Base-by-base conservation (phyloP, 2,329 filamentous ascomycete genomes). In the Parafenestella ontariensis region DNA sequence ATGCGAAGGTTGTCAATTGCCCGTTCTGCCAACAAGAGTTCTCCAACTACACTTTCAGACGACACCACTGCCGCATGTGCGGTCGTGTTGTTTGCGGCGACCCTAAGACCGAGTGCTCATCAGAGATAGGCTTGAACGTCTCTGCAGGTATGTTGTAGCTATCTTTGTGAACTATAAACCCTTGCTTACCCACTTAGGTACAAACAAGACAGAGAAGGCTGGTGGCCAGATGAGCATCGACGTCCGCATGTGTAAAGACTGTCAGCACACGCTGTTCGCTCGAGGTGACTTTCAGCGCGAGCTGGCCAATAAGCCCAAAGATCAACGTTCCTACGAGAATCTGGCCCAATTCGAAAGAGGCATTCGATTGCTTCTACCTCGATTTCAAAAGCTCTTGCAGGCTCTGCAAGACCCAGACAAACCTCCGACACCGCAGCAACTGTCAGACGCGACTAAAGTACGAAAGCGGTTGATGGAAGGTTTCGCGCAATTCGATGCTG, bases 11-110 rank as follows among this genome's bases (percentile, higher is more conserved):
- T 5, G 59, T 82, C 1, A 87, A 88, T 60, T 99, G 95, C 71
- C 95, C 95, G 0, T 96, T 96, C 70, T 99, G 95, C 68, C 91
- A 96, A 70, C 95, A 99, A 68, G 92, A 96, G 52, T 99, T 99
- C 75, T 89, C 92, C 0, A 89, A 88, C 13, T 98, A 96, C 84
- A 90, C 92, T 1, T 96, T 98, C 69, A 86, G 95, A 66, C 83
- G 95, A 63, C 95, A 98, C 74, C 95, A 99, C 76, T 99, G 95
- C 76, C 86, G 95, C 49, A 89, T 96, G 76, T 99, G 95, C 68
- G 95, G 95, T 3, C 86, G 89, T 39, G 92, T 99, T 0, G 92
- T 99, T 0, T 99, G 95, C 71, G 92, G 92, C 11, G 95, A 99
- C 75, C 85, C 85, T 0, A 84, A 86, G 52, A 99, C 95, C 0